Conservation (phyloP, 176 grass and related monocot genomes). For the Avena sativa region DNA sequence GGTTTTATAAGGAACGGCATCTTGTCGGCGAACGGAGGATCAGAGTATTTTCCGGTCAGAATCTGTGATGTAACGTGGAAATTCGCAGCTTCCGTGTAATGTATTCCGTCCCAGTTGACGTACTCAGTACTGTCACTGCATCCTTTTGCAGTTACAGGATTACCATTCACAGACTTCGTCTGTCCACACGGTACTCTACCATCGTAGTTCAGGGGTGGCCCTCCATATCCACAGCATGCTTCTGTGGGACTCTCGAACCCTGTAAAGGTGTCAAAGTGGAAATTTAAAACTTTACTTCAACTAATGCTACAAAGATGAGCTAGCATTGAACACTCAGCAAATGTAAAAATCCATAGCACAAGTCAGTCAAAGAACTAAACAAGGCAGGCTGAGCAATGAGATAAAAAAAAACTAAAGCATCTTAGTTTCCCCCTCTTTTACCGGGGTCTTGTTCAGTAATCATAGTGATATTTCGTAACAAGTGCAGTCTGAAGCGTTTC, state of each 20-base stretch:
- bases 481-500: constrained; percentile 23
- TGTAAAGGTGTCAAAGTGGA: constrained; percentile 21
- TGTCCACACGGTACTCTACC: constrained; percentile 74
- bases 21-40: constrained; percentile 78
- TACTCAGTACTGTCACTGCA: constrained; percentile 75
- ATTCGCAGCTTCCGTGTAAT: constrained; percentile 91
- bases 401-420: neutral
- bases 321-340: neutral
- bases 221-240: constrained; percentile 92
- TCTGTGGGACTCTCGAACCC: constrained; percentile 75
- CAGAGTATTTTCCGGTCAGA: constrained; percentile 84
- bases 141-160: constrained; percentile 68
- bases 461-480: constrained; percentile 27
- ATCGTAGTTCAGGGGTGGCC: constrained; percentile 86
- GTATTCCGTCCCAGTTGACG: constrained; percentile 97
- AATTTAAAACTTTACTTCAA: constrained; percentile 22
- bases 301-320: constrained; percentile 22
- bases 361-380: neutral
- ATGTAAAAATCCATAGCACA: neutral
- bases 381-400: constrained; percentile 5
- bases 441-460: constrained; percentile 9
- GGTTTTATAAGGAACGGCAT: constrained; percentile 91
- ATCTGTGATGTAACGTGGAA: constrained; percentile 81
- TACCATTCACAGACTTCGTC: constrained; percentile 64
- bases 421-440: constrained; percentile 9